These are phyloP conservation scores for Ploettnerulaceae sp. DNA, from an alignment of 2,329 filamentous ascomycete species.

Conservation along the genomic window DNA sequence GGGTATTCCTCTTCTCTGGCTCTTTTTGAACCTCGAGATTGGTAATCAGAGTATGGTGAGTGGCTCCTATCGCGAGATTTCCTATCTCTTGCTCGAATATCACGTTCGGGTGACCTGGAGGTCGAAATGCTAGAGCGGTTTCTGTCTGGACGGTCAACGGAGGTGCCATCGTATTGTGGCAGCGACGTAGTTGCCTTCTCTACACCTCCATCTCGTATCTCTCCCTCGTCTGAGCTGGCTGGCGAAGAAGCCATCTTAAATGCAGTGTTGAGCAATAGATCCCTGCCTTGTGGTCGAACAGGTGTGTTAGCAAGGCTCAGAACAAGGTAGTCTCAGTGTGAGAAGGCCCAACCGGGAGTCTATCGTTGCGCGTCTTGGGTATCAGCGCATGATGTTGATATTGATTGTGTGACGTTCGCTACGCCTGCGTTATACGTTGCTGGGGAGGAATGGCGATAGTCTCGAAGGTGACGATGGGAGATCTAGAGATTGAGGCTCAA, in stretches of 20 bases:
- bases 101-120: constrained; percentile 38
- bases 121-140: constrained; percentile 42
- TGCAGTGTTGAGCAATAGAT: constrained; percentile 30
- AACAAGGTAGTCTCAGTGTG: constrained; percentile 32
- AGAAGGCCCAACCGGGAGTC: constrained; percentile 37
- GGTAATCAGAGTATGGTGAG: constrained; percentile 46
- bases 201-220: constrained; percentile 72
- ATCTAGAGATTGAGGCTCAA: too few species aligned
- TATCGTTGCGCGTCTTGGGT: constrained; percentile 31
- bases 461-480: too few species aligned
- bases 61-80: constrained; percentile 44
- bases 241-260: constrained; percentile 44
- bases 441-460: not conserved
- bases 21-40: constrained; percentile 58
- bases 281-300: constrained; percentile 33
- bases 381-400: constrained; percentile 30
- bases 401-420: not conserved
- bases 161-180: constrained; percentile 68
- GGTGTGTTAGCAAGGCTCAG: constrained; percentile 36
- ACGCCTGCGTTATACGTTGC: not conserved
- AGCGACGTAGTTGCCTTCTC: constrained; percentile 90
- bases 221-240: constrained; percentile 77
- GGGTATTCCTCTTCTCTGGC: constrained; percentile 57
- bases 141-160: constrained; percentile 93
- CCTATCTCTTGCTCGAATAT: constrained; percentile 41